phyloP scores from a whole-genome alignment of 306 rosid genomes.

The Coriaria nepalensis region DNA sequence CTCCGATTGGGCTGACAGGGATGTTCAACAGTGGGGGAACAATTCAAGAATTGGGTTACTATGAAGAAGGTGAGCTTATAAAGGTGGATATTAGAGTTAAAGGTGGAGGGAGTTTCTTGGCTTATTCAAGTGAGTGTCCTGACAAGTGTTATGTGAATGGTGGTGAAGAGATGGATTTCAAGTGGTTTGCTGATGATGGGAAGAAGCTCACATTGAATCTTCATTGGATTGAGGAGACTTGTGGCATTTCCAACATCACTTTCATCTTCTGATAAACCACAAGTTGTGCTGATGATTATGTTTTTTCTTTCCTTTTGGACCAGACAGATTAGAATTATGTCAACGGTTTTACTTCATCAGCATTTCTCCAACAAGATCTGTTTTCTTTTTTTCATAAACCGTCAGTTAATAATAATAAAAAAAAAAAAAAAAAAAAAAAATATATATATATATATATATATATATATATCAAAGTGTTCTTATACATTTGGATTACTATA shows the following conservation, averaged over 20 bases:
- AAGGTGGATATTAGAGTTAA: constrained; percentile 41
- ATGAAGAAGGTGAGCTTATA: constrained; percentile 9
- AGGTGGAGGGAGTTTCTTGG: constrained; percentile 63
- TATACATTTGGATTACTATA: too few species aligned
- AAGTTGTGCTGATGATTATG: too few species aligned
- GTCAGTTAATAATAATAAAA: too few species aligned
- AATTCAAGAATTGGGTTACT: constrained; percentile 35
- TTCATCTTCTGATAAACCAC: constrained; percentile 27
- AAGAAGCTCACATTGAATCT: constrained; percentile 33
- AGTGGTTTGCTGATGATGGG: constrained; percentile 33
- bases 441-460: too few species aligned
- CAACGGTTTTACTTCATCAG: too few species aligned
- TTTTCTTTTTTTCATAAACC: too few species aligned
- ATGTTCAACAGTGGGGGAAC: constrained; percentile 66
- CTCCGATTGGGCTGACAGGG: constrained; percentile 59
- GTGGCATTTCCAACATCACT: constrained; percentile 42
- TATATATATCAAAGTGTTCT: too few species aligned
- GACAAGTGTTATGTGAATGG: constrained; percentile 12
- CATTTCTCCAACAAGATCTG: too few species aligned
- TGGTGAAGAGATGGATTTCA: too few species aligned
- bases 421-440: too few species aligned
- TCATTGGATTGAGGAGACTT: constrained; percentile 43
- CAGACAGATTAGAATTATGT: too few species aligned
- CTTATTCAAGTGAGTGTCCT: constrained; percentile 53
- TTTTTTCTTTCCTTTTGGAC: too few species aligned